Base-by-base conservation (phyloP, 2,329 filamentous ascomycete species). In the Lojkania enalia region DNA sequence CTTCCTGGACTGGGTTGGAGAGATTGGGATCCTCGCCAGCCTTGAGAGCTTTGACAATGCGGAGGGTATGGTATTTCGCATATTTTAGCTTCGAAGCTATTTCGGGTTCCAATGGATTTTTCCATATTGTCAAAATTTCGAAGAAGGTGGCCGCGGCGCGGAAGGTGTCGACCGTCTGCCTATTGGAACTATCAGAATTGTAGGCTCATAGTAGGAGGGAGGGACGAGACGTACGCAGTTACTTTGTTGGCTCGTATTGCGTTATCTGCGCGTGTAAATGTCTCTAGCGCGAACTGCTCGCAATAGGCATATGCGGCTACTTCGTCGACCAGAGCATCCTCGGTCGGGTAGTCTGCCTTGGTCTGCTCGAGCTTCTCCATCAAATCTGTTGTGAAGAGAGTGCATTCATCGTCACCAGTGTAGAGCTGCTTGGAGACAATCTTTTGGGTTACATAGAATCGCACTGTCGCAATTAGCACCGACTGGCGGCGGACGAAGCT, bases 121-220 rank as follows among this genome's bases (percentile, higher is more conserved):
- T 67, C 90, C 92, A 99, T 60, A 96, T 87, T 52, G 85, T 85
- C 44, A 89, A 80, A 4, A 97, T 77, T 56, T 96, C 90, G 61
- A 97, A 84, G 69, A 99, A 97, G 0, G 90, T 95, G 0, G 89
- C 86, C 0, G 94, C 89, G 1, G 95, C 94, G 64, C 91, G 87
- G 57, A 97, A 95, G 0, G 91, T 97, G 64, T 95, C 90, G 47
- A 89, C 90, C 0, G 94, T 99, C 79, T 95, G 88, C 59, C 88
- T 91, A 38, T 39, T 16, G 12, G 20, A 3, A 3, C 4, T 12
- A 14, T 54, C 44, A 55, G 9, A 27, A 9, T 27, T 9, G 25
- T n/a, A 7, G n/a, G n/a, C 25, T 27, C 9, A 7, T n/a, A 27
- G 25, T 9, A n/a, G 7, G 9, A n/a, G 51, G 35, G 32, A 30